Base-by-base conservation (phyloP, 805 yeast species). In the Zygoascus biomembranicola region DNA sequence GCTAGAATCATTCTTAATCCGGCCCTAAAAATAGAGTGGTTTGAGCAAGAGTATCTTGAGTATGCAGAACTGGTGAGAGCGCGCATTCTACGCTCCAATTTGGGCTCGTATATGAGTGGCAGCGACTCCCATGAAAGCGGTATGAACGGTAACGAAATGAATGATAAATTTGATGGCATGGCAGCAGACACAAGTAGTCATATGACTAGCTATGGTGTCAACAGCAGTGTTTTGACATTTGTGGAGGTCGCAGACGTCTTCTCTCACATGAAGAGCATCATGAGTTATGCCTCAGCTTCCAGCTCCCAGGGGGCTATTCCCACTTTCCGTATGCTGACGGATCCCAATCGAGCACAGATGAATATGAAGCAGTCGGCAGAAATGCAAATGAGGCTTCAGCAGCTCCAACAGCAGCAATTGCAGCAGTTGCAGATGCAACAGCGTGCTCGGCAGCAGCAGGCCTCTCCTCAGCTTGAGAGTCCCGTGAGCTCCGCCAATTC, bases 161-260 rank as follows among this genome's bases (percentile, higher is more conserved):
- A 47, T 18, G 23, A 42, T n/a, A 37, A 43, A n/a, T 18, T 39
- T 20, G 5, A 32, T 42, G 37, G 35, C 14, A 50, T 37, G 28
- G 5, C 16, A 32, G 35, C 11, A 13, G 35, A 28, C 35, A 10
- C 26, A 11, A 11, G 5, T 9, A 16, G 18, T 14, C 20, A 50
- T 47, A 43, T 82, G 52, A 72, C 82, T 4, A 75, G 76, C 52
- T 77, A 78, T 57, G 95, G 95, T 0, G 67, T 85, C 5, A 82
- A 80, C 52, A 82, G 78, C 50, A 76, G 77, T 42, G 81, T 87
- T 6, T 77, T 87, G 80, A 71, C 92, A 55, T 74, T 83, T 20
- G 68, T 88, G 69, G 92, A 87, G 66, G 79, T 86, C 4, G 78
- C 89, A 43, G 94, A 87, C 66, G 84, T 84, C 9, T 85, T 89